Conservation (phyloP, 2,329 filamentous ascomycete species). For the Apiospora marii region DNA sequence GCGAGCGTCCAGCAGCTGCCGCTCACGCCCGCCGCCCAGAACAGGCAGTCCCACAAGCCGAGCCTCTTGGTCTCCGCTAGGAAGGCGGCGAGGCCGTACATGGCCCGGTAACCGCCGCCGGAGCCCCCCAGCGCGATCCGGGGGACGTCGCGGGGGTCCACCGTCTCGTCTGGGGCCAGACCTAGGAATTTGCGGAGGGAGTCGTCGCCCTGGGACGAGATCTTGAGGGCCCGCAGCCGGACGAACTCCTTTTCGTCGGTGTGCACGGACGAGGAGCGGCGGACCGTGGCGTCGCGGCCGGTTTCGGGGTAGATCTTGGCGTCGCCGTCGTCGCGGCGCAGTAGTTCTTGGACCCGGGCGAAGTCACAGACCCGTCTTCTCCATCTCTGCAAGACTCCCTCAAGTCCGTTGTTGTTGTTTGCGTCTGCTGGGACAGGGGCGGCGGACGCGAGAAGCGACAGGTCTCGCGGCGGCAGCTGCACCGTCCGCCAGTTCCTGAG, state of each 20-base stretch:
- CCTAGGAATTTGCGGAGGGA: not conserved
- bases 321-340: not conserved
- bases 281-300: not conserved
- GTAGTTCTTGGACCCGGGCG: not conserved
- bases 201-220: not conserved
- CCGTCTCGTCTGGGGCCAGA: not conserved
- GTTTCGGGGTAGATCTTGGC: not conserved
- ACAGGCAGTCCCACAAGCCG: not conserved
- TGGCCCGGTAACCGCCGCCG: not conserved
- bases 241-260: not conserved
- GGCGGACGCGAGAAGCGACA: not conserved
- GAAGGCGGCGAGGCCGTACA: constrained; percentile 2
- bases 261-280: not conserved
- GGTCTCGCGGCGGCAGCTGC: not conserved
- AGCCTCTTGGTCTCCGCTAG: not conserved
- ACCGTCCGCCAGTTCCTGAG: not conserved
- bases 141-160: not conserved
- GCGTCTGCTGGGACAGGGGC: not conserved
- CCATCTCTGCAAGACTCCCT: not conserved
- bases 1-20: constrained; percentile 2
- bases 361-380: not conserved
- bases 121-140: not conserved
- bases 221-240: not conserved
- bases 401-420: not conserved
- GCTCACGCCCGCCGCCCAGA: not conserved